Evolutionary conservation across 371 early-diverging fungal species (phyloP), one percentile per base, ranked within the genome.

Genomic region (Mucor sp.): DNA sequence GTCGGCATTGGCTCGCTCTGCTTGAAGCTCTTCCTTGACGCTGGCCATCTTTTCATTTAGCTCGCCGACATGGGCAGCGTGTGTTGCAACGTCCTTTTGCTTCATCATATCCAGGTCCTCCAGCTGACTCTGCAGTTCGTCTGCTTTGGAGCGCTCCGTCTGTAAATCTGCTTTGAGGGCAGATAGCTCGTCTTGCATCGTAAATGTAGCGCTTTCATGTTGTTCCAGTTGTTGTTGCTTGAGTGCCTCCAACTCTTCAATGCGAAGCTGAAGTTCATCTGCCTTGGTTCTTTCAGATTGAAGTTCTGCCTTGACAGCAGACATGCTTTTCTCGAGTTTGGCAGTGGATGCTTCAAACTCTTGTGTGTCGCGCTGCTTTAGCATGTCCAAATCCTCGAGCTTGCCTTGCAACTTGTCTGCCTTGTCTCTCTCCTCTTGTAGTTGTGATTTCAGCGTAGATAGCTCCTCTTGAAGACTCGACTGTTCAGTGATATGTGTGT

Each of bases 391-490:
- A 6, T 58, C 47, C 4, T 57, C 58, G 0, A 67, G 15, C 8
- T 67, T 57, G 6, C n/a, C 47, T 44, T 67, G 55, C 15, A 67
- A 58, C 7, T 57, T 28, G 12, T 47, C 47, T 2, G 37, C 33
- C n/a, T 39, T 44, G 11, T 6, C 57, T 4, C 43, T 62, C 27
- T 67, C 57, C 11, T 44, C 41, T 14, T 57, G 17, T 11, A 62
- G 27, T 0, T 67, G 23, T 5, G 35, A 37, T 25, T 62, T 48
- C 19, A 50, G 30, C 11, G 17, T 25, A 6, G 44, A 27, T 30
- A 67, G 44, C 32, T 67, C 55, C 21, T 62, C 35, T 57, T 67
- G 43, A 37, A 67, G 53, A 35, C 33, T 61, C 8, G 35, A 14
- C 25, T 43, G 19, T 15, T 48, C 47, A 1, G 58, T 25, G 17